Conservation (phyloP, 2,329 filamentous ascomycete genomes). For the Lasiodiplodia hormozganensis region DNA sequence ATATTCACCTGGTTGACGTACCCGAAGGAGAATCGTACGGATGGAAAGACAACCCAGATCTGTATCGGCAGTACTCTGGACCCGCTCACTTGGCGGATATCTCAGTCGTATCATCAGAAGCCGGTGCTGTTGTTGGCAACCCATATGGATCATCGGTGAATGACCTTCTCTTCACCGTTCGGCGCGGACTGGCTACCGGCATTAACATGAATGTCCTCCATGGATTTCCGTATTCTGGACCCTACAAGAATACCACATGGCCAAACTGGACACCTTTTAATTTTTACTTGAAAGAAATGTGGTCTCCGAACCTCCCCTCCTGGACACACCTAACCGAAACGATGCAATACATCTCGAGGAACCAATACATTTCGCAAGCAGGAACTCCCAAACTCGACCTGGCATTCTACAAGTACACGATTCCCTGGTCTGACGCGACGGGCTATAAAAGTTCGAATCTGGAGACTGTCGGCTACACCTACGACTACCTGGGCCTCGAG, state of each 20-base stretch:
- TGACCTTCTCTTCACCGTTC: constrained; percentile 44
- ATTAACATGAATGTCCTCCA: constrained; percentile 56
- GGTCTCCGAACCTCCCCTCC: constrained; percentile 49
- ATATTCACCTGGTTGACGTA: constrained; percentile 40
- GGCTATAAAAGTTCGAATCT: constrained; percentile 33
- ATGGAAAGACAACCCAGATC: constrained; percentile 41
- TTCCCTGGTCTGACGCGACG: constrained; percentile 29
- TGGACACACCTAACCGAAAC: constrained; percentile 50
- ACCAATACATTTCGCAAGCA: constrained; percentile 48
- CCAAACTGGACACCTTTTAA: constrained; percentile 55
- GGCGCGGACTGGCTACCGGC: constrained; percentile 49
- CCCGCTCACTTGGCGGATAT: constrained; percentile 41
- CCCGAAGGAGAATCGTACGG: constrained; percentile 46
- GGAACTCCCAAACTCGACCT: constrained; percentile 52
- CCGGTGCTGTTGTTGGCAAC: constrained; percentile 38
- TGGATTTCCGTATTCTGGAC: constrained; percentile 49
- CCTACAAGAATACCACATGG: constrained; percentile 58
- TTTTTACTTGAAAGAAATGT: constrained; percentile 52
- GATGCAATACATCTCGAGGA: constrained; percentile 48
- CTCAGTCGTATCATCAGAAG: constrained; percentile 43
- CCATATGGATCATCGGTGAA: constrained; percentile 40
- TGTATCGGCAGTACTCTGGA: constrained; percentile 44
- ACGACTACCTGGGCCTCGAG: constrained; percentile 54
- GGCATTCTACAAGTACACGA: constrained; percentile 46
- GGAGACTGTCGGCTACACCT: constrained; percentile 43